Base-by-base conservation (phyloP, 2,329 filamentous ascomycete genomes). In the Sclerotinia spermophila region DNA sequence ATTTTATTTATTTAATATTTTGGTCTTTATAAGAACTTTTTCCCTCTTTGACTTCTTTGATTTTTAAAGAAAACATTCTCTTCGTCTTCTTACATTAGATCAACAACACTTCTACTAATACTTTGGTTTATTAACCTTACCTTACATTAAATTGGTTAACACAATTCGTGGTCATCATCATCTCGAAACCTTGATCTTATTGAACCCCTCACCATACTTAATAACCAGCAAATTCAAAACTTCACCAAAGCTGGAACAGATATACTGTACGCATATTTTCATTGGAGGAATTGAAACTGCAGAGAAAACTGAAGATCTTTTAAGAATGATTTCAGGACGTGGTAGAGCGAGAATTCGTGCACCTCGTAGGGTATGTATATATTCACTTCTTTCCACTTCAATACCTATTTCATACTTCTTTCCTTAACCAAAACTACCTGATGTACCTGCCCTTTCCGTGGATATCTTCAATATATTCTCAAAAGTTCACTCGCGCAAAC, bases 261-360 rank as follows among this genome's bases (percentile, higher is more conserved):
- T 11, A 35, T 17, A 51, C 3, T 21, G 40, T 59, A 59, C 2
- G 2, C 5, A 11, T 4, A 48, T 21, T n/a, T 45, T 35, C 10
- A 17, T 51, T 1, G 0, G 35, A 40, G 56, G 10, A n/a, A 59
- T 15, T 27, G 21, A 38, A 27, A 48, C 3, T 1, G 5, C 10
- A 45, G 11, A 33, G 27, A 40, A 62, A 55, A 10, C n/a, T 27
- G 45, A 64, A 55, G 13, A n/a, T 35, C n/a, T 33, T 27, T 35
- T 19, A 55, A 69, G 73, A 38, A 85, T 85, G 84, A 84, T 85
- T 75, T 84, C 84, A 10, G 84, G 84, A 72, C 81, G 84, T 75
- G 84, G 84, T 70, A 81, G 82, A 78, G 83, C 85, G 59, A 91
- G 89, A 78, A 92, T 93, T 72, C 83, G 89, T 68, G 86, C 90